Evolutionary conservation across 257 asterid species (phyloP).

Genomic region (Solanum okadae): DNA sequence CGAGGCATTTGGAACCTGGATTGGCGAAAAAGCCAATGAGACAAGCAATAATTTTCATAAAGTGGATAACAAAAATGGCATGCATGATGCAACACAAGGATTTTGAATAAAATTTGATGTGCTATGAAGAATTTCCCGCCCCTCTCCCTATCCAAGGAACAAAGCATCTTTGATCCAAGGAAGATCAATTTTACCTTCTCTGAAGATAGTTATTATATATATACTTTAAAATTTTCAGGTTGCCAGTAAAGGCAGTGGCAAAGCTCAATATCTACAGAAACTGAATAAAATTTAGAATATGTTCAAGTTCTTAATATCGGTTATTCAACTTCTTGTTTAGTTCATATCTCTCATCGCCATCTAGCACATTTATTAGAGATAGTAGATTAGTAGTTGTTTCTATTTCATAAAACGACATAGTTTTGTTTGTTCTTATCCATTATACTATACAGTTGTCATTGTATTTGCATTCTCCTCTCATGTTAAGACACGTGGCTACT

Average conservation of each 20-base stretch:
- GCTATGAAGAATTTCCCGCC: not conserved
- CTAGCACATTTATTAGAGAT: not conserved
- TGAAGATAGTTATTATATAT: not conserved
- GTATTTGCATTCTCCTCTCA: too few relatives aligned
- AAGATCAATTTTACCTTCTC: not conserved
- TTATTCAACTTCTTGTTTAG: not conserved
- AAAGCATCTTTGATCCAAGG: not conserved
- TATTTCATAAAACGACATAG: too few relatives aligned
- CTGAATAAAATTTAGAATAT: not conserved
- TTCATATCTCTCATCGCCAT: not conserved
- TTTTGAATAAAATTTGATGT: not conserved
- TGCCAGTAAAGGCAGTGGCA: not conserved
- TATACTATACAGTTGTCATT: too few relatives aligned
- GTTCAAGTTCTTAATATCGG: not conserved
- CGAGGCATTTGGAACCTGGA: constrained; percentile 90
- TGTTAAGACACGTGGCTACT: too few relatives aligned
- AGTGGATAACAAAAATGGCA: not conserved
- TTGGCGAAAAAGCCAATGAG: not conserved
- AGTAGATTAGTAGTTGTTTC: too few relatives aligned
- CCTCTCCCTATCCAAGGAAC: not conserved
- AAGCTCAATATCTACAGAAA: not conserved
- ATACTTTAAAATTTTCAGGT: not conserved
- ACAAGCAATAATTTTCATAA: not conserved
- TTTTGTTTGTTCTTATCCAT: too few relatives aligned
- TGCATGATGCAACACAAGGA: not conserved